Evolutionary conservation across 2,329 filamentous ascomycete genomes (phyloP), one percentile per base, ranked within the genome.

Genomic region (Microsporum ferrugineum): DNA sequence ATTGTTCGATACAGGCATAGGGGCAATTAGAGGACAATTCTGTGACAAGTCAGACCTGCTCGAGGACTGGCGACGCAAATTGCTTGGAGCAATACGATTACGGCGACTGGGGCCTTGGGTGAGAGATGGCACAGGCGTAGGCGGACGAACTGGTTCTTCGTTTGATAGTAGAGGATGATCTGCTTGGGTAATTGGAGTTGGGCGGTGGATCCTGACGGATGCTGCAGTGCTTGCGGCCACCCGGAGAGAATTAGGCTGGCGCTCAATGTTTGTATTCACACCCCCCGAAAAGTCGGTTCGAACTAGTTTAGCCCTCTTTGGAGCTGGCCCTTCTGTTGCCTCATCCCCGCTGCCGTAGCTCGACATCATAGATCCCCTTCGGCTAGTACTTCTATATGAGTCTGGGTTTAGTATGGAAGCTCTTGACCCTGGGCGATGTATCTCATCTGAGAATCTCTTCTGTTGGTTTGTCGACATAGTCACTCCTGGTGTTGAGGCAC

Each of bases 191-290:
- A 78, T 65, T 5, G 77, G 75, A 2, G 89, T 81, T 2, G 92
- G 92, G 51, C 91, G 84, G 72, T 96, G 88, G 56, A 86, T 87
- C 49, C 92, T 88, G 62, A 97, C 80, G 3, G 91, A 96, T 47
- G 90, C 89, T 51, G 91, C 88, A 14, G 89, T 95, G 71, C 90
- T 95, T 55, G 92, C 92, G 63, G 89, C 87, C n/a, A 96, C 90
- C 57, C 91, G 84, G 31, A 97, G 78, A 2, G 89, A 95, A 57
- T 94, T 90, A 7, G 85, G 83, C 34, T 85, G 85, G 43, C 83
- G 81, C 58, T 87, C 88, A 68, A 96, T 78, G 61, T 78, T 78
- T 66, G 88, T 27, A 83, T 84, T 64, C 81, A 72, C 83, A 66
- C 84, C 87, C 58, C 86, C 85, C n/a, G 84, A 84, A 76, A 85